Conservation (phyloP, 2,329 filamentous ascomycete genomes). For the Aureobasidium subglaciale region DNA sequence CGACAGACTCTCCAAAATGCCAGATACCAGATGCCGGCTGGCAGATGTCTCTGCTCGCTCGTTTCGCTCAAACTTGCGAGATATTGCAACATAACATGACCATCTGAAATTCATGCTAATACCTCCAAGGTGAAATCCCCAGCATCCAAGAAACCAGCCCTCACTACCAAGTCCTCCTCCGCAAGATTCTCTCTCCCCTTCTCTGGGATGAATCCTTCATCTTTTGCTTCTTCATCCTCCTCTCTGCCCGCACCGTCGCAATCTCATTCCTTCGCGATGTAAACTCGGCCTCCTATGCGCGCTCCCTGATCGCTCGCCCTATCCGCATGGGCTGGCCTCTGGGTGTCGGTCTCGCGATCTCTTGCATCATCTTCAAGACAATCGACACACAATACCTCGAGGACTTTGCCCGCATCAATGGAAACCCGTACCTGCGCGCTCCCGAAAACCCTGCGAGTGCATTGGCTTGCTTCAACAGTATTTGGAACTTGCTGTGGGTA, state of each 20-base stretch:
- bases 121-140: neutral
- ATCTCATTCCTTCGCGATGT: constrained; percentile 37
- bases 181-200: constrained; percentile 39
- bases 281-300: constrained; percentile 30
- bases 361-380: constrained; percentile 30
- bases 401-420: neutral
- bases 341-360: constrained; percentile 34
- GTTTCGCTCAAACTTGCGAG: too few species aligned
- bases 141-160: neutral
- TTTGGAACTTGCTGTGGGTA: constrained; percentile 42
- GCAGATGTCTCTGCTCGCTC: too few species aligned
- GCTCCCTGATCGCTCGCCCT: constrained; percentile 36
- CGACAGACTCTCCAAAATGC: too few species aligned
- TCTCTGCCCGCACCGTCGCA: constrained; percentile 38
- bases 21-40: too few species aligned
- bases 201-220: constrained; percentile 42
- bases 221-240: constrained; percentile 39
- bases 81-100: neutral
- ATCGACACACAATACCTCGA: constrained; percentile 29
- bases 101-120: too few species aligned
- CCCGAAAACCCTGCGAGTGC: neutral
- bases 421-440: neutral
- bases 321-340: constrained; percentile 38
- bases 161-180: constrained; percentile 32
- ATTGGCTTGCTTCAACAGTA: constrained; percentile 33